Percentiles rank a stretch among this genome's conserved stretches.
Conservation (phyloP, 2,329 filamentous ascomycete genomes). For the Trichoderma pleuroti region DNA sequence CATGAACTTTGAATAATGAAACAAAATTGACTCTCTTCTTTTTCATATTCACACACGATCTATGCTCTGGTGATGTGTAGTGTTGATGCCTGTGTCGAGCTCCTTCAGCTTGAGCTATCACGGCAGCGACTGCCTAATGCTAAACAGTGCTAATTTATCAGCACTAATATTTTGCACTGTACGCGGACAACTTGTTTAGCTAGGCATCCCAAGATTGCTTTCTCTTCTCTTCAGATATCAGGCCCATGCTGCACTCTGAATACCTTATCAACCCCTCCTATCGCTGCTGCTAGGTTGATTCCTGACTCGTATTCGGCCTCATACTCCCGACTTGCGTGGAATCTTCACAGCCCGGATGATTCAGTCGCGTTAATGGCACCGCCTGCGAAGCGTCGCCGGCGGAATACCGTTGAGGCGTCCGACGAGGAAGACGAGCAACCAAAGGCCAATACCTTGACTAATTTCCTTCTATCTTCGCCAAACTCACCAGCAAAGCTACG, state of each 20-base stretch:
- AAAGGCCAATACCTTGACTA: constrained; percentile 46
- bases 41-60: neutral
- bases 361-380: constrained; percentile 49
- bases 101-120: neutral
- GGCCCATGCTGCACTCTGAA: neutral
- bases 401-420: constrained; percentile 49
- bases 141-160: neutral
- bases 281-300: neutral
- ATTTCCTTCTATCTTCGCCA: constrained; percentile 54
- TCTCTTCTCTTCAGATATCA: neutral
- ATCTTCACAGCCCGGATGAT: constrained; percentile 28
- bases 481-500: constrained; percentile 36
- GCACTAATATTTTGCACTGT: neutral
- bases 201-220: neutral
- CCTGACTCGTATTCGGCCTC: neutral
- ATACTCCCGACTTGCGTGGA: constrained; percentile 22
- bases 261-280: neutral
- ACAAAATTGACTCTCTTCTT: neutral
- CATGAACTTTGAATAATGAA: neutral
- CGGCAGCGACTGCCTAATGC: neutral
- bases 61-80: neutral
- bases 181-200: neutral
- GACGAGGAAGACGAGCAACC: constrained; percentile 49
- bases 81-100: neutral
- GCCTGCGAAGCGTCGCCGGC: constrained; percentile 57